Evolutionary conservation across 2,329 filamentous ascomycete genomes (phyloP).

Genomic region (Ascochyta koolunga): DNA sequence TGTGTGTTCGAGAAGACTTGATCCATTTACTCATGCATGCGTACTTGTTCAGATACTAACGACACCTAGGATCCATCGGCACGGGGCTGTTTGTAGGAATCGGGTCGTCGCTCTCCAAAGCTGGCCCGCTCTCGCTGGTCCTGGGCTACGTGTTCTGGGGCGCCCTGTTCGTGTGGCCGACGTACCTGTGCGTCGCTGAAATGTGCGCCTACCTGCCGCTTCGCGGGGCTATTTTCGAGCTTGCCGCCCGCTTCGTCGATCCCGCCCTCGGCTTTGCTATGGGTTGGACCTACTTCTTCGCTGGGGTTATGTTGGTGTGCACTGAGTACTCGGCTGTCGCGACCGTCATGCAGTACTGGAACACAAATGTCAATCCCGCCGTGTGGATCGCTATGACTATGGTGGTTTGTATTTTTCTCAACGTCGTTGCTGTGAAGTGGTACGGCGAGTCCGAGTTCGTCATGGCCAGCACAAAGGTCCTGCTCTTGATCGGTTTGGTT

Average conservation of each 20-base stretch:
- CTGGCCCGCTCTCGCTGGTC: slow-evolving; percentile 64
- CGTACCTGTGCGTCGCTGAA: slow-evolving; percentile 74
- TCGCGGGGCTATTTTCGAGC: slow-evolving; percentile 76
- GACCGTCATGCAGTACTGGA: slow-evolving; percentile 48
- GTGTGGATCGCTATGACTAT: slow-evolving; percentile 49
- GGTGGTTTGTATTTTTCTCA: slow-evolving; percentile 42
- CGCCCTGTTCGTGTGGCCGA: slow-evolving; percentile 28
- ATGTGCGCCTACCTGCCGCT: slow-evolving; percentile 82
- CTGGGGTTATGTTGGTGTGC: slow-evolving; percentile 18
- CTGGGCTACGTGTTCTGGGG: slow-evolving; percentile 71
- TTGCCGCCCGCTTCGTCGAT: slow-evolving; percentile 76
- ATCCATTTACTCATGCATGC: too few species aligned
- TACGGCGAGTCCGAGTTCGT: slow-evolving; percentile 48
- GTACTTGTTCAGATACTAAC: neutral
- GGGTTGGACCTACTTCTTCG: slow-evolving; percentile 68
- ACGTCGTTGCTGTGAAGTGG: slow-evolving; percentile 45
- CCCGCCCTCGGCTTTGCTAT: slow-evolving; percentile 78
- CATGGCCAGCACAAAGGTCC: slow-evolving; percentile 40
- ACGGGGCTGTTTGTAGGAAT: slow-evolving; percentile 73
- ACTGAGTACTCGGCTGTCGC: slow-evolving; percentile 41
- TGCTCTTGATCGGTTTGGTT: slow-evolving; percentile 54
- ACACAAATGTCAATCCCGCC: slow-evolving; percentile 39
- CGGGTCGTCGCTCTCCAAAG: slow-evolving; percentile 53
- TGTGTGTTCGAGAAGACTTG: neutral
- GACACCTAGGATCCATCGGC: slow-evolving; percentile 65